A percentile compares a stretch with the other conserved stretches of the same genome.
Evolutionary conservation across 768 basidiomycete genomes (phyloP).

Genomic region (Steccherinum ochraceum): DNA sequence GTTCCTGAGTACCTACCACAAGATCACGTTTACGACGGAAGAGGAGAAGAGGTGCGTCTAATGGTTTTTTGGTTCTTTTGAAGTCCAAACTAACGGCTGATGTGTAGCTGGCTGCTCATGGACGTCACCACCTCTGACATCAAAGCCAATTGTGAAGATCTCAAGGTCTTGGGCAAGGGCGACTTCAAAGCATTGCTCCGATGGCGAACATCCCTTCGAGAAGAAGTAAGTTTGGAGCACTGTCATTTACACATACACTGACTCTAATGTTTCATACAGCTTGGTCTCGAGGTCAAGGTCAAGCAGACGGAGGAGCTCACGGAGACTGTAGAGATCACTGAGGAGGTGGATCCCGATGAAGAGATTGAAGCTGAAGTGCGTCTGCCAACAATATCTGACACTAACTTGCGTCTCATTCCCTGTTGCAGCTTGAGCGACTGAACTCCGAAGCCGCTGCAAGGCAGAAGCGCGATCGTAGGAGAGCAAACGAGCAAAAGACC

Average conservation of each 20-base stretch:
- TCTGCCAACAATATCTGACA: conserved; percentile 5
- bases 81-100: no score
- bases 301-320: conserved; percentile 69
- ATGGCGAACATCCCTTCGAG: conserved; percentile 83
- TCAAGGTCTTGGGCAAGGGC: conserved; percentile 96
- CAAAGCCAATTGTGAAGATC: conserved; percentile 77
- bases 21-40: conserved; percentile 69
- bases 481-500: conserved; percentile 82
- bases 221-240: conserved; percentile 56
- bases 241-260: background rate
- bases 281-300: conserved; percentile 79
- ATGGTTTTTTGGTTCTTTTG: conserved; percentile 18
- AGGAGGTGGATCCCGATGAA: conserved; percentile 80
- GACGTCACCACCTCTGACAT: conserved; percentile 75
- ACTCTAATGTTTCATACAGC: conserved; percentile 30
- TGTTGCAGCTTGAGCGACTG: conserved; percentile 79
- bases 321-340: conserved; percentile 61
- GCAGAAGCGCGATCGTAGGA: conserved; percentile 73
- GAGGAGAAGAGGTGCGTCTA: conserved; percentile 89
- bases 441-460: conserved; percentile 71
- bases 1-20: conserved; percentile 71
- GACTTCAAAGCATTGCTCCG: conserved; percentile 92
- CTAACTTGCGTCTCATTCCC: no score
- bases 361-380: conserved; percentile 84
- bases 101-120: conserved; percentile 61